Percentiles rank a stretch among this genome's conserved stretches.
phyloP scores from a whole-genome alignment of 352 stramenopile species.

The Phytophthora foliorum region DNA sequence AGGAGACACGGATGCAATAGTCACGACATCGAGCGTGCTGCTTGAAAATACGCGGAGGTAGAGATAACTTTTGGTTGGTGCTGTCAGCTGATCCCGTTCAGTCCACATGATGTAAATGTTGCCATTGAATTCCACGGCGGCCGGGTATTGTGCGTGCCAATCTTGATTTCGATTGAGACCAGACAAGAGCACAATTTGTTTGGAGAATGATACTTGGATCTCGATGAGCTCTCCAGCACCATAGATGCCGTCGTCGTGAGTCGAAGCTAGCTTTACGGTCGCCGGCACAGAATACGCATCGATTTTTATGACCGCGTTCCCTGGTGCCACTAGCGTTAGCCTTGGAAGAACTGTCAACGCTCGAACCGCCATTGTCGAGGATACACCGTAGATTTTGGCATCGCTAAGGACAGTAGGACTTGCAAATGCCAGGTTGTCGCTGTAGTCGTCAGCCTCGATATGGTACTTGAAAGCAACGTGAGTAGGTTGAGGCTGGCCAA shows the following conservation, averaged over 20 bases:
- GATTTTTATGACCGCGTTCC: slow-evolving; percentile 46
- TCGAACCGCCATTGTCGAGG: slow-evolving; percentile 51
- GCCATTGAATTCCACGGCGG: slow-evolving; percentile 44
- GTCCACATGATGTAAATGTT: slow-evolving; percentile 79
- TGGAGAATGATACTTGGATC: slow-evolving; percentile 77
- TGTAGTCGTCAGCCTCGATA: slow-evolving; percentile 63
- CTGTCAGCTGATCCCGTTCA: slow-evolving; percentile 53
- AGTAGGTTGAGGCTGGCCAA: slow-evolving; percentile 51
- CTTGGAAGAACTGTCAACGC: slow-evolving; percentile 47
- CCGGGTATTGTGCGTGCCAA: slow-evolving; percentile 54
- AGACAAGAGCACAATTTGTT: slow-evolving; percentile 63
- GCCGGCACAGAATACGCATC: slow-evolving; percentile 66
- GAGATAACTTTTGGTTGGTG: slow-evolving; percentile 53
- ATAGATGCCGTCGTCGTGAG: slow-evolving; percentile 54
- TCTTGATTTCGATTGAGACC: slow-evolving; percentile 73
- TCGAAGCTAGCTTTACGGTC: slow-evolving; percentile 68
- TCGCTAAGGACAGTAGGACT: slow-evolving; percentile 48
- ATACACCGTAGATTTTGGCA: slow-evolving; percentile 55
- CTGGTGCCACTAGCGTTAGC: slow-evolving; percentile 28
- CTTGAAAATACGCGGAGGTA: slow-evolving; percentile 67
- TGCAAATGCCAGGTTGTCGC: slow-evolving; percentile 63
- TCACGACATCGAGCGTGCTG: slow-evolving; percentile 43
- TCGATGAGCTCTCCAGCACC: slow-evolving; percentile 74
- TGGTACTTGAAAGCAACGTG: slow-evolving; percentile 76
- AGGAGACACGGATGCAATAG: slow-evolving; percentile 21